These are phyloP conservation scores for Sporisorium sorghi DNA, from an alignment of 1,284 basidiomycete species.

Conservation along the genomic window DNA sequence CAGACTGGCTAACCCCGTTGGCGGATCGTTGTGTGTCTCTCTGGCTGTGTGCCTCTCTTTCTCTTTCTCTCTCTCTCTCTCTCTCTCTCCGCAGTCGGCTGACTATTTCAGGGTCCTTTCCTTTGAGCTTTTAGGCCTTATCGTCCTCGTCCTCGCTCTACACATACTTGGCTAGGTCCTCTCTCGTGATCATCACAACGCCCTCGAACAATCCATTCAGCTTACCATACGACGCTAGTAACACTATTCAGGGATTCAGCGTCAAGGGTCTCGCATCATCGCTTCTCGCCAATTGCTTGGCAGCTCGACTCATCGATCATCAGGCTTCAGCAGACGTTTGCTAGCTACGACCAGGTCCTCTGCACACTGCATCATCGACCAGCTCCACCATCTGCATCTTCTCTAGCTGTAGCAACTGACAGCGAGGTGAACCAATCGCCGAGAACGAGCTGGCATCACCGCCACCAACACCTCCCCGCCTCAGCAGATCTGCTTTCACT, in stretches of 20 bases:
- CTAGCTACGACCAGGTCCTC: neutral
- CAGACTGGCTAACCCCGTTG: too few species aligned
- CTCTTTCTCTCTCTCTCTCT: neutral
- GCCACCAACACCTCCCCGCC: neutral
- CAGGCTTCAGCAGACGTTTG: neutral
- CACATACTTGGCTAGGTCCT: neutral
- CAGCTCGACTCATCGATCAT: neutral
- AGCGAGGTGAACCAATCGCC: neutral
- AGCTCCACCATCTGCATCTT: neutral
- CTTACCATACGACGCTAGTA: too few species aligned
- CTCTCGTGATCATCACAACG: neutral
- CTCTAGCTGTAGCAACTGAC: neutral
- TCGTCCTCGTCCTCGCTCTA: neutral
- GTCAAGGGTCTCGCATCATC: neutral
- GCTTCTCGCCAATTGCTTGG: neutral
- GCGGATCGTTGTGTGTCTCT: neutral
- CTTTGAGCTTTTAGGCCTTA: neutral
- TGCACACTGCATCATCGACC: neutral
- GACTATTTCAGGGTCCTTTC: neutral
- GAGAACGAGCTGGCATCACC: neutral
- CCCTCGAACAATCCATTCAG: too few species aligned
- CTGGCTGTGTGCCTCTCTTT: neutral
- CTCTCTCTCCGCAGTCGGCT: neutral
- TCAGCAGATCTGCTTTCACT: neutral
- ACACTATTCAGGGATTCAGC: too few species aligned